Conservation (phyloP, 257 asterid genomes). For the Oldenlandia corymbosa region DNA sequence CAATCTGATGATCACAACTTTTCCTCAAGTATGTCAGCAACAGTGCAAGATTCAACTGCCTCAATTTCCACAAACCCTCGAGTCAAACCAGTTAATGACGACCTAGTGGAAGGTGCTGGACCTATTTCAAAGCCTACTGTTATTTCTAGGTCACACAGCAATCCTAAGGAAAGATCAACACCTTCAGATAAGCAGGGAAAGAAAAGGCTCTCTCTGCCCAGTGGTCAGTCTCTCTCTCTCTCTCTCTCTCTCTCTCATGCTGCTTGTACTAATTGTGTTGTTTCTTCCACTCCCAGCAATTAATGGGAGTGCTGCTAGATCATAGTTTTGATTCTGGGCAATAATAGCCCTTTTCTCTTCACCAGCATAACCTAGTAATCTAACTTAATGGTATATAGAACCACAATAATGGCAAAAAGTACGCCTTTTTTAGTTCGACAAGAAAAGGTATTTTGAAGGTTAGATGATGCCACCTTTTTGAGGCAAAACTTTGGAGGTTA, state of each 20-base stretch:
- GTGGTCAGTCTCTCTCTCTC: slow-evolving; percentile 40
- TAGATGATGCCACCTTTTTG: neutral
- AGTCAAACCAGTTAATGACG: slow-evolving; percentile 55
- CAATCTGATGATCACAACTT: slow-evolving; percentile 62
- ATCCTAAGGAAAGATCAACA: slow-evolving; percentile 76
- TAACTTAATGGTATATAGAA: neutral
- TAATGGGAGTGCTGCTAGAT: neutral
- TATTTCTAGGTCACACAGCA: slow-evolving; percentile 66
- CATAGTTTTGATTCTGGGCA: neutral
- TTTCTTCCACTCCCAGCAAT: neutral
- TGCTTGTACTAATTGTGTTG: neutral
- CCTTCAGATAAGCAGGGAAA: slow-evolving; percentile 60
- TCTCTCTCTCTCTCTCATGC: neutral
- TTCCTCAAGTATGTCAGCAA: slow-evolving; percentile 49
- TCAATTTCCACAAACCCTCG: slow-evolving; percentile 20
- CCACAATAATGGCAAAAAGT: neutral
- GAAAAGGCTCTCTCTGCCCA: slow-evolving; percentile 76
- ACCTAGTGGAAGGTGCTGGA: slow-evolving; percentile 64
- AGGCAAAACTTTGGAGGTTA: neutral
- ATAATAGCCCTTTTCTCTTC: neutral
- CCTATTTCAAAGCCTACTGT: slow-evolving; percentile 50
- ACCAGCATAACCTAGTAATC: neutral
- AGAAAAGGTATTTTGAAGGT: neutral
- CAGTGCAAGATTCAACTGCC: slow-evolving; percentile 44
- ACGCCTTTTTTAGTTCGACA: neutral